Evolutionary conservation across 441 rosid species (phyloP), one percentile per base, ranked within the genome.

Genomic region (Arabidopsis lyrata): DNA sequence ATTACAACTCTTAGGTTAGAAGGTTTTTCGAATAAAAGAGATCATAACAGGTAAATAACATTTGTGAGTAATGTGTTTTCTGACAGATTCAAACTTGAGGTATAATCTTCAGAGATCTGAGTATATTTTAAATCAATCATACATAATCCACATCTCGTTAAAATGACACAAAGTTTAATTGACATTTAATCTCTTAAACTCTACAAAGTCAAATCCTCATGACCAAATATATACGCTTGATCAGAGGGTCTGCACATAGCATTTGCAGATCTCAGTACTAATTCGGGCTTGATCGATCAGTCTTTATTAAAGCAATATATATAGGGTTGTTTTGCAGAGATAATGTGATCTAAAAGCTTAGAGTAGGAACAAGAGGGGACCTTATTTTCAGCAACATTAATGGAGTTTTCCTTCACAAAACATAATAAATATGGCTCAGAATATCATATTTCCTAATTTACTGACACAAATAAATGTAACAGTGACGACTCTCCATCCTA

Each of bases 391-490:
- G 32, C 63, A 20, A 52, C 57, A 60, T 67, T 67, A n/a, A 60
- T 60, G 47, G 56, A 61, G 63, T 62, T 54, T 54, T 63, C 66
- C 48, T 29, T 76, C 35, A 63, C 44, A 53, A 53, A 75, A 45
- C 59, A 75, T 38, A 47, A 63, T 69, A 76, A 63, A 63, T 62
- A 24, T 9, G 74, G 65, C 65, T 76, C 75, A 63, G 29, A 62
- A 36, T 55, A 27, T 55, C 79, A 75, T 69, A 76, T 63, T 69
- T 72, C 58, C 54, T 38, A 62, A 69, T 76, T 63, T 75, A 54
- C 27, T 68, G 52, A 69, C 54, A 20, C 66, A 32, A 63, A 47
- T 76, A 69, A 76, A 69, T 69, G 79, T 69, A 68, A 69, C 18
- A 53, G 68, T 55, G 64, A 69, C 79, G 54, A 47, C 66, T 63